A percentile compares a stretch with the other conserved stretches of the same genome.
Evolutionary conservation across 2,329 filamentous ascomycete genomes (phyloP).

Genomic region (Mariannaea sp.): DNA sequence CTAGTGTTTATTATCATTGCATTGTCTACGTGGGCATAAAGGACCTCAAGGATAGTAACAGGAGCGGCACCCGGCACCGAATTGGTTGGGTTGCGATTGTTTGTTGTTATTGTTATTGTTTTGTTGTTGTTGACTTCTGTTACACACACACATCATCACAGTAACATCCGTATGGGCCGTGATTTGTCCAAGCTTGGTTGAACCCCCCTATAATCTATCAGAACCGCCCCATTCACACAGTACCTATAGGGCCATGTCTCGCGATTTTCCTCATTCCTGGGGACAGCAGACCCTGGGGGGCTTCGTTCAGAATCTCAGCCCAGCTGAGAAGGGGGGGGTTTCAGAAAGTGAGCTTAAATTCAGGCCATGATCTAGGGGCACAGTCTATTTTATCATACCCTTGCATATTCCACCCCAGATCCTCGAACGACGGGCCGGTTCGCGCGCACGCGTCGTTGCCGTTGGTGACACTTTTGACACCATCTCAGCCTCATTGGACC

Average conservation of each 20-base stretch:
- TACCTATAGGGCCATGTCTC: not conserved
- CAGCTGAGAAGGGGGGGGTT: slow-evolving; percentile 3
- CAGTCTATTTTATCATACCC: not conserved
- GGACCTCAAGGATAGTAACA: too few relatives aligned
- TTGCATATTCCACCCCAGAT: not conserved
- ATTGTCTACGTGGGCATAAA: too few relatives aligned
- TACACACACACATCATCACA: too few relatives aligned
- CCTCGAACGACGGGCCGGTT: not conserved
- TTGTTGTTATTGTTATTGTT: too few relatives aligned
- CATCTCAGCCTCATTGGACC: slow-evolving; percentile 12
- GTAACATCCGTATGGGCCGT: not conserved
- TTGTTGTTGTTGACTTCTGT: too few relatives aligned
- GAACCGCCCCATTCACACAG: too few relatives aligned
- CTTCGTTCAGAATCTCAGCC: too few relatives aligned
- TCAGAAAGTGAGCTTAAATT: slow-evolving; percentile 7
- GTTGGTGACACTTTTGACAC: not conserved
- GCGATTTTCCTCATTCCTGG: not conserved
- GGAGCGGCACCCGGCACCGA: too few relatives aligned
- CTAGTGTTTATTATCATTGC: too few relatives aligned
- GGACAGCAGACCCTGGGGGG: not conserved
- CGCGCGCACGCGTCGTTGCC: not conserved
- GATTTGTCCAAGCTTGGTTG: not conserved
- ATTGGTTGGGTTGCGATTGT: too few relatives aligned
- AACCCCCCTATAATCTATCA: too few relatives aligned
- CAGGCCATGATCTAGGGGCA: slow-evolving; percentile 11